These are phyloP conservation scores for Fusarium circinatum DNA, from an alignment of 2,329 filamentous ascomycete species.

Conservation along the genomic window DNA sequence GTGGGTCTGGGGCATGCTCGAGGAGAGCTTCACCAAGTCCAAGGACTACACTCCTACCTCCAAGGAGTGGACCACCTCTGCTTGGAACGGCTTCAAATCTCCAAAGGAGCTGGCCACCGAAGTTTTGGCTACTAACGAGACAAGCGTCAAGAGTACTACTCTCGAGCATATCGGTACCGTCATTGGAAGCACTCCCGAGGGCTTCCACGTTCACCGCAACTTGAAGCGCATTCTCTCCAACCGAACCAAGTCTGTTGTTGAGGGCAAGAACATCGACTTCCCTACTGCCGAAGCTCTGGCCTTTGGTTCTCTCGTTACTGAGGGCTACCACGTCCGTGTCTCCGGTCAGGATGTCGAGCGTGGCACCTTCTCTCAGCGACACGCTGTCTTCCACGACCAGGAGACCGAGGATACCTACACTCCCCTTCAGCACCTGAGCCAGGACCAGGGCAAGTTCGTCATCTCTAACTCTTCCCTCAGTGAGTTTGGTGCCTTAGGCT, in stretches of 20 bases:
- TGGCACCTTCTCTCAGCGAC: slow-evolving; percentile 98
- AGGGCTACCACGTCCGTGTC: slow-evolving; percentile 96
- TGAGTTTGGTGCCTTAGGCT: slow-evolving; percentile 81
- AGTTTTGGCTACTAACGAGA: slow-evolving; percentile 90
- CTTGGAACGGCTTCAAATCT: slow-evolving; percentile 99
- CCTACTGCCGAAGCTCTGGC: slow-evolving; percentile 95
- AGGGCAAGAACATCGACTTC: slow-evolving; percentile 97
- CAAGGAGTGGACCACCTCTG: slow-evolving; percentile 98
- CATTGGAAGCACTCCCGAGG: slow-evolving; percentile 82
- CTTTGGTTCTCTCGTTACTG: slow-evolving; percentile 88
- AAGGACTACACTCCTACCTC: slow-evolving; percentile 97
- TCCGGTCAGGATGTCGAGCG: slow-evolving; percentile 99
- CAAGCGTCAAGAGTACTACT: slow-evolving; percentile 77
- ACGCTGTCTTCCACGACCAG: slow-evolving; percentile 97
- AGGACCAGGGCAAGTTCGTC: slow-evolving; percentile 94
- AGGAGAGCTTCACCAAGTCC: slow-evolving; percentile 96
- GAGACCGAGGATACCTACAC: slow-evolving; percentile 93
- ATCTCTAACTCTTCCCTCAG: slow-evolving; percentile 94
- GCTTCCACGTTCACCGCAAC: slow-evolving; percentile 92
- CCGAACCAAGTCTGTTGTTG: slow-evolving; percentile 89
- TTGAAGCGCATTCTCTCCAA: slow-evolving; percentile 93
- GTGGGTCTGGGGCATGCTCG: slow-evolving; percentile 99
- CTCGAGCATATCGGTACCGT: slow-evolving; percentile 84
- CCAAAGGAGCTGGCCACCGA: slow-evolving; percentile 97
- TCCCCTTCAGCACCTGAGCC: slow-evolving; percentile 86